Evolutionary conservation across 441 rosid species (phyloP), one percentile per base, ranked within the genome.

Genomic region (Cnidoscolus chayamansa): DNA sequence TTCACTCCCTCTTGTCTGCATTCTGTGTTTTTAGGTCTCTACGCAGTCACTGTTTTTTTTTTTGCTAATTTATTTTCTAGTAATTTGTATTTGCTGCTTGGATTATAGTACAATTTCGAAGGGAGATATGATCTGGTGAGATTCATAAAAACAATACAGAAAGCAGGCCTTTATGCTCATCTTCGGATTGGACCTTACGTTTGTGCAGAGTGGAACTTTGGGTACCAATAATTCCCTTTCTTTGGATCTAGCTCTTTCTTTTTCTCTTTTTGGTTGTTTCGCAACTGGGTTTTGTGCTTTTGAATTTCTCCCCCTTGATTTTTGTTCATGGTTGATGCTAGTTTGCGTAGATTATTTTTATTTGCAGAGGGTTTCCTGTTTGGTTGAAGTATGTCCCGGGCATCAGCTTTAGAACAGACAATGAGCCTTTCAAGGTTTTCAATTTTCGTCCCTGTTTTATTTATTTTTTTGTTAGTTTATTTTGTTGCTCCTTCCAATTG

Each of bases 171-270:
- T 47, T 90, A 88, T 70, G 92, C 90, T 72, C 89, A 88, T 78
- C 87, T 93, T 53, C 89, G 97, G 68, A 87, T 93, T 25, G 98
- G 98, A 43, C 98, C 98, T 55, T 93, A 88, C 76, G 84, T 91
- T 77, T 89, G 93, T 68, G 98, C 97, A 2, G 98, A 91, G 82
- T 93, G 98, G 98, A 93, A 87, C 76, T 86, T 83, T 48, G 97
- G 98, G 98, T 89, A 83, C 53, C 53, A 19, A 4, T 13, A 19
- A 57, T 55, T 49, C 17, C 54, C 71, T 11, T 59, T 48, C 74
- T 62, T 45, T 49, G 50, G 67, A 59, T 74, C 74, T 20, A 68
- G 13, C 4, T 61, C 19, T 65, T 32, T 65, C 17, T 48, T 15
- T 50, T 25, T 31, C 16, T 31, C 40, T 31, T 2, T 17, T 32